Conservation (phyloP, 2,329 filamentous ascomycete genomes). For the Venturia carpophila region DNA sequence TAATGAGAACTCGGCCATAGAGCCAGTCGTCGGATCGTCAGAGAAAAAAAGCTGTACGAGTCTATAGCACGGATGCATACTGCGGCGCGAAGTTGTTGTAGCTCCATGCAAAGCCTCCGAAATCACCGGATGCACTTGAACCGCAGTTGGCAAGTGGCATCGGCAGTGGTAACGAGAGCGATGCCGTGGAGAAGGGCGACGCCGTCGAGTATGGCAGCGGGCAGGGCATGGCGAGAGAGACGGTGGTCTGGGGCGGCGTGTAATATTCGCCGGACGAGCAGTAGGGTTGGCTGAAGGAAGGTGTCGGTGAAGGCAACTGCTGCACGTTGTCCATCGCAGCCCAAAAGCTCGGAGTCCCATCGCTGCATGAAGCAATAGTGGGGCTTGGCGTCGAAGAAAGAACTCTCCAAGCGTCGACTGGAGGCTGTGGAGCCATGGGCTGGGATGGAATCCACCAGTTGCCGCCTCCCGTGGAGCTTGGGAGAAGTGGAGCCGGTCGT, state of each 20-base stretch:
- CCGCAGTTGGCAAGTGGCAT: conserved; percentile 82
- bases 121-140: conserved; percentile 57
- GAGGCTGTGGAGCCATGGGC: conserved; percentile 53
- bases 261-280: conserved; percentile 67
- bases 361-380: conserved; percentile 57
- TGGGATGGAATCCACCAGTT: conserved; percentile 74
- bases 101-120: conserved; percentile 73
- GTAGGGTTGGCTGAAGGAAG: conserved; percentile 71
- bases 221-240: conserved; percentile 52
- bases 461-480: conserved; percentile 61
- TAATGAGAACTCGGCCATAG: conserved; percentile 30
- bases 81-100: conserved; percentile 71
- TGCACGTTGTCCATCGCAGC: conserved; percentile 59
- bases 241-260: conserved; percentile 66
- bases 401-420: conserved; percentile 83
- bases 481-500: conserved; percentile 75
- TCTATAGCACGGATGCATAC: conserved; percentile 70
- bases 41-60: conserved; percentile 29
- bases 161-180: conserved; percentile 71
- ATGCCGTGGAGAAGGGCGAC: conserved; percentile 61
- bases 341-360: conserved; percentile 66
- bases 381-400: conserved; percentile 81
- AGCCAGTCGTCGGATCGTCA: conserved; percentile 19
- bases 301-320: conserved; percentile 68
- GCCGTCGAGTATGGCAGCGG: conserved; percentile 6